phyloP scores from a whole-genome alignment of 2,329 filamentous ascomycete species.

The Colletotrichum sp. region DNA sequence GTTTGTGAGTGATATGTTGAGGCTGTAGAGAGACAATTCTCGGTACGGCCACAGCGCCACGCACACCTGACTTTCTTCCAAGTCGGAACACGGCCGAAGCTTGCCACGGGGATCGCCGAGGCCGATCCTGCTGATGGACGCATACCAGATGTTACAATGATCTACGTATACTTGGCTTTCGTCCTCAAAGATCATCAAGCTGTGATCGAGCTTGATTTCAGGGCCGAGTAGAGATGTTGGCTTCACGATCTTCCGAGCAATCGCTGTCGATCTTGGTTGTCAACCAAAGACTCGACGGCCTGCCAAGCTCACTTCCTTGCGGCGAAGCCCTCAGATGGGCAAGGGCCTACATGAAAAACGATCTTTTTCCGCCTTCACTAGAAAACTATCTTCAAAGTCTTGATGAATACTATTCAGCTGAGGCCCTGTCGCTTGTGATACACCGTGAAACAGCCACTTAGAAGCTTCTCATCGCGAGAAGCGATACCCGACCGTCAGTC shows the following conservation, averaged over 20 bases:
- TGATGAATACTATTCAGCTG: not conserved
- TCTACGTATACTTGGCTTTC: not conserved
- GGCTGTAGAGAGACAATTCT: not conserved
- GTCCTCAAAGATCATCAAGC: not conserved
- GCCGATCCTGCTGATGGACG: not conserved
- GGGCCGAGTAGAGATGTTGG: not conserved
- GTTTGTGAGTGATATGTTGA: not conserved
- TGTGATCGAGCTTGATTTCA: not conserved
- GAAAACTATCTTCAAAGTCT: accelerated
- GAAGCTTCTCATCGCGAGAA: not conserved
- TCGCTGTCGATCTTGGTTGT: not conserved
- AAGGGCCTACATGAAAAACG: not conserved
- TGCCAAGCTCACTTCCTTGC: too few species aligned
- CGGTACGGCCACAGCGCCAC: not conserved
- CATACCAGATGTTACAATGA: not conserved
- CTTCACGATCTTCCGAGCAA: accelerated
- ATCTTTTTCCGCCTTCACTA: not conserved
- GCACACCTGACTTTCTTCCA: not conserved
- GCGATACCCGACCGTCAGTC: not conserved
- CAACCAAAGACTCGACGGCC: not conserved
- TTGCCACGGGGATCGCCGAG: not conserved
- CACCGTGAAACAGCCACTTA: not conserved
- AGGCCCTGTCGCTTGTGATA: not conserved
- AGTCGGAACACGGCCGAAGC: not conserved
- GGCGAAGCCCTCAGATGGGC: not conserved